Base-by-base conservation (phyloP, 371 early-diverging fungal genomes). In the Apophysomyces sp. region DNA sequence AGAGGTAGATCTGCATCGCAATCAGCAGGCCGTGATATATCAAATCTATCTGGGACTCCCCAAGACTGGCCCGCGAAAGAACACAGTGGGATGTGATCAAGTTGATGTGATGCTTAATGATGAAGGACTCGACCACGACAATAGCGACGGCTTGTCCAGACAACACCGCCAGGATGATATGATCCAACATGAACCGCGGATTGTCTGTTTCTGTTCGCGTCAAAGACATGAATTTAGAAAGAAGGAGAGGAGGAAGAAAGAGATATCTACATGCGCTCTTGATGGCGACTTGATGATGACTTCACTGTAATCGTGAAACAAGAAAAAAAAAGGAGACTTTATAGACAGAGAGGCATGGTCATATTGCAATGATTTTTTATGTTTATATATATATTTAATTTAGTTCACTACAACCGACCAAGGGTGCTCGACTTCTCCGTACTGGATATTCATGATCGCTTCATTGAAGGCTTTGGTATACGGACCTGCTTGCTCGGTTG, bases 381-480 rank as follows among this genome's bases (percentile, higher is more conserved):
- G 37, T 37, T 13, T 11, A 37, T 37, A 37, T 37, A 37, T 37
- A 13, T 37, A 37, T 44, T 21, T n/a, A n/a, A n/a, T n/a, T n/a
- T n/a, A 71, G 66, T 86, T 78, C 51, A 89, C 65, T 29, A 89
- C 79, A 34, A 89, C 87, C 15, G 88, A 81, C 92, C 92, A 92
- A 51, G 88, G 82, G 61, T 83, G 79, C 51, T 87, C 83, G 34
- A 88, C 84, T 64, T 94, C 93, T 62, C 94, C 98, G 64, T 97
- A 96, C 85, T 98, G 98, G 68, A 97, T 96, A 37, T 89, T 92
- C 83, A 94, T 82, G 57, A 98, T 91, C 52, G 92, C 85, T 58
- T 95, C 90, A 62, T 90, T 91, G 71, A 98, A 81, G 40, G 92
- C 81, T 72, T 78, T 88, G 39, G 98, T 89, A 62, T 94, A 75